phyloP scores from a whole-genome alignment of 768 basidiomycete species.

The Daedaleopsis nitida region DNA sequence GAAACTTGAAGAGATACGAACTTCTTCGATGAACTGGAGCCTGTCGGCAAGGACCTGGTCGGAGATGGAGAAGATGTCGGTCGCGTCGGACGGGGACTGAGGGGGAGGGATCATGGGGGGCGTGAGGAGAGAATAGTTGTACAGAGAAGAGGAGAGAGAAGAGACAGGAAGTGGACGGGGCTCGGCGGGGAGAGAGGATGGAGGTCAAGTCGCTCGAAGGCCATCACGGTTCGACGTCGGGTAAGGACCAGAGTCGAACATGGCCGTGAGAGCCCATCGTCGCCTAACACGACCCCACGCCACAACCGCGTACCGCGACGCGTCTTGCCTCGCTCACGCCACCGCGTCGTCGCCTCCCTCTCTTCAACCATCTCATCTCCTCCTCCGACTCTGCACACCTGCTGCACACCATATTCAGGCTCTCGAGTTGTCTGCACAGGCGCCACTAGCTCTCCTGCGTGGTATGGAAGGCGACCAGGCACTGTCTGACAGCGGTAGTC shows the following conservation, averaged over 20 bases:
- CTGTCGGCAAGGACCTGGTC: conserved; percentile 72
- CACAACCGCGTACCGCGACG: conserved; percentile 20
- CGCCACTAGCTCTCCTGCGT: too few relatives aligned
- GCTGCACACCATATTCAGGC: too few relatives aligned
- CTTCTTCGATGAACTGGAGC: conserved; percentile 77
- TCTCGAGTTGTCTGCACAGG: too few relatives aligned
- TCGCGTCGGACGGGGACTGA: conserved; percentile 36
- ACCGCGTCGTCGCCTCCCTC: conserved; percentile 15
- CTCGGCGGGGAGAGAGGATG: background rate
- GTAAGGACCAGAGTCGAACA: conserved; percentile 19
- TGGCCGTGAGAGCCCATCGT: conserved; percentile 18
- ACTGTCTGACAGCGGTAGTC: too few relatives aligned
- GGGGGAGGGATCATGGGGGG: conserved; percentile 29
- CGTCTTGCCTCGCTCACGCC: conserved; percentile 13
- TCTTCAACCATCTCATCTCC: too few relatives aligned
- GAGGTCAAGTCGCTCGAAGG: background rate
- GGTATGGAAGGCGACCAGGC: too few relatives aligned
- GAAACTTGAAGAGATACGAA: conserved; percentile 29
- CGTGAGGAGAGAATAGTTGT: conserved; percentile 17
- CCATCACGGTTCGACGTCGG: conserved; percentile 4
- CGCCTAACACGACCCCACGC: conserved; percentile 10
- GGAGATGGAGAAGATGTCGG: conserved; percentile 74
- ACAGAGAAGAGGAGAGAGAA: conserved; percentile 18
- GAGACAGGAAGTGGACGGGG: conserved; percentile 2
- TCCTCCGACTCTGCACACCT: background rate